Evolutionary conservation across 805 yeast species (phyloP).

Genomic region (Teunomyces atbi): DNA sequence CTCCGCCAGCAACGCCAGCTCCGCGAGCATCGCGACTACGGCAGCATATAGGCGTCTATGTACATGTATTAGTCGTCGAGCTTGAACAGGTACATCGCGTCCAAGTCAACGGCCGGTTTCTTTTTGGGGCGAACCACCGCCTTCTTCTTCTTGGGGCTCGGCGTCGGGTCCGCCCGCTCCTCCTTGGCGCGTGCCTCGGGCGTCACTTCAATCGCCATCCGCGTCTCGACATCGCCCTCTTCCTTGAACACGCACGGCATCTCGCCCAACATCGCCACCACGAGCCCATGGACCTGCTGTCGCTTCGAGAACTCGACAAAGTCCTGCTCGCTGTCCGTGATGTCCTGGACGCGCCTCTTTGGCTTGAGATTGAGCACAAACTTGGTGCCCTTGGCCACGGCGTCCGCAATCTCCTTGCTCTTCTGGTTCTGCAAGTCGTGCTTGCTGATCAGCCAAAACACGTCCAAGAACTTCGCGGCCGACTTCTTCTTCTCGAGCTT

Average conservation of each 20-base stretch:
- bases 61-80: slow-evolving; percentile 30
- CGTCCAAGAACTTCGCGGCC: slow-evolving; percentile 45
- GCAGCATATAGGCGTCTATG: slow-evolving; percentile 23
- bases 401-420: slow-evolving; percentile 41
- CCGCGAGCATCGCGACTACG: slow-evolving; percentile 19
- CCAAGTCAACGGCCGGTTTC: slow-evolving; percentile 35
- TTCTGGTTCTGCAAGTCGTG: slow-evolving; percentile 55
- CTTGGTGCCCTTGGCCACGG: background rate
- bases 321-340: slow-evolving; percentile 8
- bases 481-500: slow-evolving; percentile 37
- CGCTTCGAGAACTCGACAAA: slow-evolving; percentile 2
- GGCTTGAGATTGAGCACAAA: slow-evolving; percentile 2
- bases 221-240: slow-evolving; percentile 26
- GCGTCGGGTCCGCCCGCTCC: too few relatives aligned
- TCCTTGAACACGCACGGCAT: slow-evolving; percentile 24
- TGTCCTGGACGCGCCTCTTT: slow-evolving; percentile 2
- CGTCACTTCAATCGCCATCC: slow-evolving; percentile 21
- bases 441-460: slow-evolving; percentile 57
- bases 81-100: slow-evolving; percentile 39
- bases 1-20: slow-evolving; percentile 27
- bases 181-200: too few relatives aligned
- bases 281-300: slow-evolving; percentile 17
- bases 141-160: slow-evolving; percentile 3
- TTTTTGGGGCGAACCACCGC: background rate
- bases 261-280: slow-evolving; percentile 30